Evolutionary conservation across 208 protist genomes (phyloP), one percentile per base, ranked within the genome.

Genomic region (Ichthyophonus hoferi): DNA sequence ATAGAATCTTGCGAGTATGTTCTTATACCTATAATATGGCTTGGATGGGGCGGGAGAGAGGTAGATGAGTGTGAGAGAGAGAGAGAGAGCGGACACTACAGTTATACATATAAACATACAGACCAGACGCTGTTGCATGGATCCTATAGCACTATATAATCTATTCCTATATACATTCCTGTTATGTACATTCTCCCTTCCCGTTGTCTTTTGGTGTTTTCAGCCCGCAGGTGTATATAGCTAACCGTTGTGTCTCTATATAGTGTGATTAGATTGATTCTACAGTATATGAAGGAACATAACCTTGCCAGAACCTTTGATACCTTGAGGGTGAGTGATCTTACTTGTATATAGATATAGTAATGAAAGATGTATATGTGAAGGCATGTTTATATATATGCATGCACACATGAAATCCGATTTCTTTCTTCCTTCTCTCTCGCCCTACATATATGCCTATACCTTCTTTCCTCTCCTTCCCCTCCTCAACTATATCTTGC

Each of bases 251-350:
- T 85, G 0, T 33, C 14, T 85, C 17, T 85, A 7, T 24, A 31
- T 39, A 91, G 89, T 87, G 92, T 94, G 1, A 88, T 94, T 40
- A 41, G 88, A 24, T 58, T 93, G 14, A 81, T 93, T 17, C 79
- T 93, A 38, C 92, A 94, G 88, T 94, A 92, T 88, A 90, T 92
- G 43, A 91, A 91, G 82, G 92, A 94, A 86, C 93, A 93, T 79
- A 88, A 90, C 14, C 67, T 94, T 24, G 34, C 1, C 1, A 37
- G 58, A 31, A 92, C 92, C 14, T 90, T 93, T 79, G n/a, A 79
- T 12, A 58, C 90, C 37, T 37, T 94, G 76, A 82, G 91, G 90
- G 92, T 90, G 39, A 37, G 50, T 40, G 40, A 86, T 87, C 0
- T 88, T 31, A 88, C 7, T 42, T 89, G 79, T 87, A n/a, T 88